phyloP scores from a whole-genome alignment of 371 early-diverging fungal species.

The Actinomortierella wolfii region DNA sequence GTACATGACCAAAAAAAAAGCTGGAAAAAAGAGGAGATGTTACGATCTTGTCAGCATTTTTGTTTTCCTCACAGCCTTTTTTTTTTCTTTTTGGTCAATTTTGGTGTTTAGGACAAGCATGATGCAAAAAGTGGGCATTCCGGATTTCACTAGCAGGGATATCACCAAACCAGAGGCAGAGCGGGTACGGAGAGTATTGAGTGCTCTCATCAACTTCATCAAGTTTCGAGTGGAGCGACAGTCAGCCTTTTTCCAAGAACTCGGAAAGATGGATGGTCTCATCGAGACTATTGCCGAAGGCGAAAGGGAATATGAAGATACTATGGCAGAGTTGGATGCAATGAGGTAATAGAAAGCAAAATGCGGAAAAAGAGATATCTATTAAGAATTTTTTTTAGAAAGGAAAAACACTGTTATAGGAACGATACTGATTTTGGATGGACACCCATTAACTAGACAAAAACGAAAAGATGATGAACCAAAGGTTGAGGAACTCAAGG shows the following conservation, averaged over 20 bases:
- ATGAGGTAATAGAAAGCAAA: constrained; percentile 8
- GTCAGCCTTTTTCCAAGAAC: constrained; percentile 8
- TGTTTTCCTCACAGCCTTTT: not conserved
- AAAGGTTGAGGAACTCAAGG: constrained; percentile 24
- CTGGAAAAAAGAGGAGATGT: not conserved
- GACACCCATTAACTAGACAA: constrained; percentile 22
- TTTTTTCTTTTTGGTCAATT: not conserved
- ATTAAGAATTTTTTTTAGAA: too few relatives aligned
- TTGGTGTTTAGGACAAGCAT: constrained; percentile 51
- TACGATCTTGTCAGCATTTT: too few relatives aligned
- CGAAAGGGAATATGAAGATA: constrained; percentile 17
- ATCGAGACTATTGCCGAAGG: constrained; percentile 7
- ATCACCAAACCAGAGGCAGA: constrained; percentile 72
- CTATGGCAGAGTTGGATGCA: constrained; percentile 15
- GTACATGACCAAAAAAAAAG: constrained; percentile 9
- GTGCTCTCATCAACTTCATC: constrained; percentile 83
- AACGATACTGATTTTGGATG: too few relatives aligned
- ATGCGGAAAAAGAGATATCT: too few relatives aligned
- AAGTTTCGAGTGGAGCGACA: constrained; percentile 83
- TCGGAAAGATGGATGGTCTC: constrained; percentile 18
- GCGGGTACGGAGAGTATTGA: constrained; percentile 66
- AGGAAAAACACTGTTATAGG: not conserved
- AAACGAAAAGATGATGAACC: constrained; percentile 20
- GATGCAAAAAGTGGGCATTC: constrained; percentile 68
- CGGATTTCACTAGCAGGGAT: constrained; percentile 75